Evolutionary conservation across 2,329 filamentous ascomycete species (phyloP), one percentile per base, ranked within the genome.

Genomic region (Phyllosticta paracitricarpa): DNA sequence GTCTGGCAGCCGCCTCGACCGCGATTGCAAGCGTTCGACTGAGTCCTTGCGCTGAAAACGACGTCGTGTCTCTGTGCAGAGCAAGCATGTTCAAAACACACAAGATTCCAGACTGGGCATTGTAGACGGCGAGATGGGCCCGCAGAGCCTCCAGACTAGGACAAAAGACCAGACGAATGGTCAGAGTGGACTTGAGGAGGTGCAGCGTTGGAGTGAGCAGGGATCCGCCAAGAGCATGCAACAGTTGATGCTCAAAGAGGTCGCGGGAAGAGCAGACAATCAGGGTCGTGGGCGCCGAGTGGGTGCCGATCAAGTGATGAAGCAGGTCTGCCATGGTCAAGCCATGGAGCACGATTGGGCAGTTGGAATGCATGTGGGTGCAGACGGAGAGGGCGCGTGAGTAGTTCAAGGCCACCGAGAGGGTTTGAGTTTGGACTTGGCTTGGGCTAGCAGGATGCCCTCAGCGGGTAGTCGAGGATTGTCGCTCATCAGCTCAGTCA

Each of bases 71-170:
- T 25, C 82, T 80, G 70, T 92, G 89, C 52, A 89, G 71, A 22
- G 80, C 76, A 17, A 91, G 68, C 52, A 88, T 79, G 57, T 87
- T 85, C 66, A 89, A 87, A 1, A 89, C 73, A 1, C 89, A 71
- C 2, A 91, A 48, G 40, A 48, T n/a, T 14, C 24, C 73, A 24
- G 79, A 25, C 48, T 57, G 54, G 7, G 19, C 9, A 1, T 14
- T 7, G 26, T 53, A n/a, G 40, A 10, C 19, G 48, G 35, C 14
- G 35, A 97, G 79, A 68, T 87, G 89, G 40, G 89, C 89, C 59
- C 90, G 86, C 6, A 96, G 82, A 71, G 89, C 86, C 24, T 88
- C 85, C 59, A 94, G 81, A 2, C 88, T 90, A 0, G 89, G 85
- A 60, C 85, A 82, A 74, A 95, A 97, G 40, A 84, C 76, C 8